phyloP scores from a whole-genome alignment of 805 yeast genomes.

The Hanseniaspora thailandica region DNA sequence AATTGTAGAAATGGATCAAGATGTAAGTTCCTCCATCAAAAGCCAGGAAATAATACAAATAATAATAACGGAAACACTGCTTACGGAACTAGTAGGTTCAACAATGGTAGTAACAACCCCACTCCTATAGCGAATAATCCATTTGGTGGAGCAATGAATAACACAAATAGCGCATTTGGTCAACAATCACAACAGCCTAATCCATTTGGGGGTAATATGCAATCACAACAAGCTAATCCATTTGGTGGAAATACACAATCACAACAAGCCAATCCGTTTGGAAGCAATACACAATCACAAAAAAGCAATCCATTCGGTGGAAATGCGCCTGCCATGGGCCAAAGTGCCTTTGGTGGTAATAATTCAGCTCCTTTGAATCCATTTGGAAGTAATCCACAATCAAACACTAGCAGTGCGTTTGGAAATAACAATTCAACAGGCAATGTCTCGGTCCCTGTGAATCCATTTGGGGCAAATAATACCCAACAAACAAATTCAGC shows the following conservation, averaged over 20 bases:
- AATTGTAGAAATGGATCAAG: slow-evolving; percentile 34
- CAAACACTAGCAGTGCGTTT: background rate
- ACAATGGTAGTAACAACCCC: slow-evolving; percentile 11
- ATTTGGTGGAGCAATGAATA: background rate
- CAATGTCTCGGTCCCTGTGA: too few species aligned
- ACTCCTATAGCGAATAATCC: slow-evolving; percentile 5
- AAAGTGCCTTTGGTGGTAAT: slow-evolving; percentile 8
- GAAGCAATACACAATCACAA: background rate
- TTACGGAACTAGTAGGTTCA: slow-evolving; percentile 14
- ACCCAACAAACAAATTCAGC: background rate
- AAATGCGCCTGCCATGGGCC: background rate
- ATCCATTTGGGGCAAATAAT: background rate
- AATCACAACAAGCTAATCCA: background rate
- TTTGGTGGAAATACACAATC: background rate
- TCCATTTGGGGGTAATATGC: background rate
- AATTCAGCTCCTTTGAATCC: slow-evolving; percentile 6
- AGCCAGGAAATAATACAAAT: slow-evolving; percentile 17
- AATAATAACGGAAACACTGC: slow-evolving; percentile 16
- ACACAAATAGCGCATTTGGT: background rate
- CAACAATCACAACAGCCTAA: background rate
- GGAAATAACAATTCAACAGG: too few species aligned
- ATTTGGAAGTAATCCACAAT: too few species aligned
- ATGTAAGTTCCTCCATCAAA: slow-evolving; percentile 35
- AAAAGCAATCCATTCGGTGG: slow-evolving; percentile 11
- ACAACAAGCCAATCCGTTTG: background rate